Percentiles rank a stretch among this genome's conserved stretches.
These are phyloP conservation scores for Sporothrix euskadiensis DNA, from an alignment of 2,329 filamentous ascomycete genomes.

Conservation along the genomic window DNA sequence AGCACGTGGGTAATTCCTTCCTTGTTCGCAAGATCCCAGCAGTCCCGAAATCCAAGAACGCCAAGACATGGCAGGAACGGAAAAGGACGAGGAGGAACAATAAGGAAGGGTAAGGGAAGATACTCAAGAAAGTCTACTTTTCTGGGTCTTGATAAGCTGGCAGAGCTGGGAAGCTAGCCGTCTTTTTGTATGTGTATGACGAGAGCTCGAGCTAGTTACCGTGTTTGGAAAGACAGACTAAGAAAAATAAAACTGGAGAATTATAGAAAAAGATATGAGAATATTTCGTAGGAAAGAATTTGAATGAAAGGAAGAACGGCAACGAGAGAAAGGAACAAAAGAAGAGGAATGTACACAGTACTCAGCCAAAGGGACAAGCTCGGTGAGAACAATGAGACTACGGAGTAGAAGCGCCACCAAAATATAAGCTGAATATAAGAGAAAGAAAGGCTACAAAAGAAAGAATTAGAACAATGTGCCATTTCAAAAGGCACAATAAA, in stretches of 20 bases:
- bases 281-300: background rate
- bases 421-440: too few species aligned
- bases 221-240: background rate
- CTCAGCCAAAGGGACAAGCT: too few species aligned
- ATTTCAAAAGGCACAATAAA: too few species aligned
- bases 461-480: too few species aligned
- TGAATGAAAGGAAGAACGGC: background rate
- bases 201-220: background rate
- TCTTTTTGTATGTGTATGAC: background rate
- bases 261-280: background rate
- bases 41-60: background rate
- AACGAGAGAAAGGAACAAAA: background rate
- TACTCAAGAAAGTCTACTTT: too few species aligned
- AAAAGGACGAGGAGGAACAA: background rate
- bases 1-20: constrained; percentile 7
- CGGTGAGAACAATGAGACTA: too few species aligned
- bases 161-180: background rate
- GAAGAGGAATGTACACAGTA: too few species aligned
- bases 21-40: background rate
- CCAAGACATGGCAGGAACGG: background rate
- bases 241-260: background rate
- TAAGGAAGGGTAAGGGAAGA: background rate
- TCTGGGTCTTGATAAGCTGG: background rate
- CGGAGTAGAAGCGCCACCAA: too few species aligned
- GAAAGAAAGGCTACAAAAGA: too few species aligned